Evolutionary conservation across 208 protist species (phyloP).

Genomic region (Borovskyia barvae): DNA sequence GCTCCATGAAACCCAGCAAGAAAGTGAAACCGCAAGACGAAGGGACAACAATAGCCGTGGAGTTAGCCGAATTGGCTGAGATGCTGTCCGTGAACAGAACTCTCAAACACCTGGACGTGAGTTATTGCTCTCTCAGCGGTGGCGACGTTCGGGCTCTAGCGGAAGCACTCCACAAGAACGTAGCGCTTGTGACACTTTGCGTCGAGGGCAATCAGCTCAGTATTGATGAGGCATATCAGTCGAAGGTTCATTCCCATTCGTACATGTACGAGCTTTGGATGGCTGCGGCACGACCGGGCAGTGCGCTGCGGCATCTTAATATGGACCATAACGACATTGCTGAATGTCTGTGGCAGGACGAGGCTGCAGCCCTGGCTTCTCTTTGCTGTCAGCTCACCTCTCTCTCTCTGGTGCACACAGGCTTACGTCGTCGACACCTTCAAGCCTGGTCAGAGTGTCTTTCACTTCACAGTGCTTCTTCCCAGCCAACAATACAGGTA

Average conservation of each 20-base stretch:
- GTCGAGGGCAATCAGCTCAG: conserved; percentile 75
- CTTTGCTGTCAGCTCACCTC: conserved; percentile 41
- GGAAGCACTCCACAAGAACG: conserved; percentile 40
- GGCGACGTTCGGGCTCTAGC: conserved; percentile 42
- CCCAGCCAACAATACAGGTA: conserved; percentile 17
- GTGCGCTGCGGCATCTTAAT: conserved; percentile 46
- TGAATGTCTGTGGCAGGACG: conserved; percentile 47
- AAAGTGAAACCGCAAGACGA: conserved; percentile 18
- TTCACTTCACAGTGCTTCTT: not conserved
- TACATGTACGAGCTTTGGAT: conserved; percentile 46
- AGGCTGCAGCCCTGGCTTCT: conserved; percentile 41
- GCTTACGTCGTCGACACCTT: conserved; percentile 42
- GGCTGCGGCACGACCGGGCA: conserved; percentile 19
- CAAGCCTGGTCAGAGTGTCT: conserved; percentile 38
- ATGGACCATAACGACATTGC: conserved; percentile 67
- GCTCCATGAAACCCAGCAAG: conserved; percentile 15
- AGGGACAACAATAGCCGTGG: conserved; percentile 22
- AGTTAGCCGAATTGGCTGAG: conserved; percentile 43
- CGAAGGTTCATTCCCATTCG: conserved; percentile 24
- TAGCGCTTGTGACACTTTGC: conserved; percentile 35
- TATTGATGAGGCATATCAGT: conserved; percentile 8
- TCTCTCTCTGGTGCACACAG: conserved; percentile 49
- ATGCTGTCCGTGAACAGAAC: conserved; percentile 47
- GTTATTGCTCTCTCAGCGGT: conserved; percentile 58
- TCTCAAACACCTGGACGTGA: conserved; percentile 60